Evolutionary conservation across 371 early-diverging fungal genomes (phyloP), one percentile per base, ranked within the genome.

Genomic region (Cokeromyces recurvatus): DNA sequence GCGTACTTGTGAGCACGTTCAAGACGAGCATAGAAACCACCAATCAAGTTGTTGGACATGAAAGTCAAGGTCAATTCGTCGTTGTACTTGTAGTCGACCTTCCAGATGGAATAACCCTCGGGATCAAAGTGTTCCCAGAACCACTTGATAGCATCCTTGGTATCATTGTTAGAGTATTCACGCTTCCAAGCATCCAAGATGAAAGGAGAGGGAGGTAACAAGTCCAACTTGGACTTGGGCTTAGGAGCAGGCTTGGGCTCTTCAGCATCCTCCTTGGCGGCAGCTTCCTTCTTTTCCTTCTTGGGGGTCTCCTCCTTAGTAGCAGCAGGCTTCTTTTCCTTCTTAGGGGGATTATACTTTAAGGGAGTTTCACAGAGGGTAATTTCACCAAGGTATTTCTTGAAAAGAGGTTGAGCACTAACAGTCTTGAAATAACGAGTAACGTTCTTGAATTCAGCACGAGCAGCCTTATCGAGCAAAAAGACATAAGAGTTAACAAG

Each of bases 1-100:
- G 93, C 94, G 66, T 94, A 96, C 82, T 95, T 96, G 73, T 90
- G 87, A 47, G 91, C 92, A 41, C 81, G 76, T 72, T 94, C 95
- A 50, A 96, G 78, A 76, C 95, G 91, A 71, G 87, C 89, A 72
- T 83, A 91, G 86, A 94, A 89, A 57, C 95, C 95, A 66, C 92
- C 89, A 43, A 94, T 79, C 66, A 93, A 77, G 83, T 93, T 94
- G 81, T 81, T 79, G 55, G 89, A 84, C 94, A 92, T 92, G 85
- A 89, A 93, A 43, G 81, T 70, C 68, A 61, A 57, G 64, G 89
- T 87, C 50, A 93, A 71, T 74, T 94, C 95, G 38, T 77, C 76
- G 71, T 92, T 91, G 85, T 94, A 94, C 79, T 92, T 92, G 89
- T 92, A 94, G 56, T 85, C 84, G 36, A 86, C 87, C 72, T 84